Evolutionary conservation across 257 asterid genomes (phyloP).

Genomic region (Agastache rugosa): DNA sequence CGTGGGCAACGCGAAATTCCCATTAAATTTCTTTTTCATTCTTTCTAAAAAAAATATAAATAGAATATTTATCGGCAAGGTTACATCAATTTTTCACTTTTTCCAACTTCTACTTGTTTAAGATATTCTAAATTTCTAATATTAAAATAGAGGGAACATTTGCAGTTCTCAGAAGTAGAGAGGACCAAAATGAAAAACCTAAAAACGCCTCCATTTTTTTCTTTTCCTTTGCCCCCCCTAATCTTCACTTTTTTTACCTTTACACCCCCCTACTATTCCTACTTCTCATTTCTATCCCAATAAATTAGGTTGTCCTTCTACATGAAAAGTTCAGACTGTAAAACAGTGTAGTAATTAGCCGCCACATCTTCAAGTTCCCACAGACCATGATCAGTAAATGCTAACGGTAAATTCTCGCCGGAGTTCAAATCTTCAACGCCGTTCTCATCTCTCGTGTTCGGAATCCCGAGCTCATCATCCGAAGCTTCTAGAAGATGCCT

Average conservation of each 20-base stretch:
- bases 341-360: slow-evolving; percentile 55
- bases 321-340: slow-evolving; percentile 61
- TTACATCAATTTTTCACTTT: neutral
- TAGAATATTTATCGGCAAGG: neutral
- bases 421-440: slow-evolving; percentile 6
- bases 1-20: neutral
- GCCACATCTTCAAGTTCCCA: slow-evolving; percentile 70
- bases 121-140: slow-evolving; percentile 32
- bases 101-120: slow-evolving; percentile 23
- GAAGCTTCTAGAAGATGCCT: slow-evolving; percentile 79
- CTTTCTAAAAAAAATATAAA: neutral
- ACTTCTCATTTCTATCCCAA: slow-evolving; percentile 41
- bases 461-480: slow-evolving; percentile 71
- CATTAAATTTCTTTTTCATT: neutral
- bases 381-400: slow-evolving; percentile 38
- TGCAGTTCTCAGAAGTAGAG: slow-evolving; percentile 35
- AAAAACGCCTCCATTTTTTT: slow-evolving; percentile 37
- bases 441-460: slow-evolving; percentile 39
- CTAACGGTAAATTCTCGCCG: slow-evolving; percentile 24
- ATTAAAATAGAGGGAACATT: slow-evolving; percentile 12
- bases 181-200: slow-evolving; percentile 40
- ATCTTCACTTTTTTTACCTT: slow-evolving; percentile 18
- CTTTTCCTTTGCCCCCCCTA: slow-evolving; percentile 24
- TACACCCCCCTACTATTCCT: slow-evolving; percentile 39
- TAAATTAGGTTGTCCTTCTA: slow-evolving; percentile 21